Percentiles rank a stretch among this genome's conserved stretches.
These are phyloP conservation scores for Colletotrichum sp. DNA, from an alignment of 2,329 filamentous ascomycete genomes.

Conservation along the genomic window DNA sequence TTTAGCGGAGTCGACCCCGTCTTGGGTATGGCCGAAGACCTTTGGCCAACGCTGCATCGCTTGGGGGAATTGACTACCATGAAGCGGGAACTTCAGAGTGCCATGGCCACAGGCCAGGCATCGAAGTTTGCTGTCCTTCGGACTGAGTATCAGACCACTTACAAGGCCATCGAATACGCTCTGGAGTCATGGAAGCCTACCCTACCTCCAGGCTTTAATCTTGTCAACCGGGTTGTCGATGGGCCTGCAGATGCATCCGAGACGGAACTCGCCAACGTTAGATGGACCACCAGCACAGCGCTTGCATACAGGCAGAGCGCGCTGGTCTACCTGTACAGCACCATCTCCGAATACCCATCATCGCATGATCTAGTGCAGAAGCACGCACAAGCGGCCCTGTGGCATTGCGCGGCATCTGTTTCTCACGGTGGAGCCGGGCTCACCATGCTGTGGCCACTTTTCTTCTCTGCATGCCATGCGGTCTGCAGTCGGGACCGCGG, in stretches of 20 bases:
- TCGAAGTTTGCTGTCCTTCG: conserved; percentile 11
- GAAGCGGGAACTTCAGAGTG: conserved; percentile 9
- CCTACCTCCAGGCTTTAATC: conserved; percentile 11
- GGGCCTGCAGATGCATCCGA: conserved; percentile 14
- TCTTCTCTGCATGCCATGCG: conserved; percentile 19
- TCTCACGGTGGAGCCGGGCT: conserved; percentile 16
- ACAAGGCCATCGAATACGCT: conserved; percentile 4
- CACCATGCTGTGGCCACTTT: conserved; percentile 19
- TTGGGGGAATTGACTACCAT: conserved; percentile 4
- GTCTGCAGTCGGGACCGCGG: conserved; percentile 20
- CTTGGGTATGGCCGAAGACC: conserved; percentile 12
- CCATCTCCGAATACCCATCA: conserved; percentile 10
- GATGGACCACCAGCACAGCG: conserved; percentile 18
- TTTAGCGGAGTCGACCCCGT: neutral
- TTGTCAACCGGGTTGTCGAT: conserved; percentile 22
- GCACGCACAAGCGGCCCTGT: conserved; percentile 18
- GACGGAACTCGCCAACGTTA: conserved; percentile 13
- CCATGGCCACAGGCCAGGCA: neutral
- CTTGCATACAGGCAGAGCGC: conserved; percentile 20
- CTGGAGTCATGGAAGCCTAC: conserved; percentile 11
- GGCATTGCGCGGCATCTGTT: conserved; percentile 20
- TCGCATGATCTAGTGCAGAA: conserved; percentile 17
- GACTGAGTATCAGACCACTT: conserved; percentile 13
- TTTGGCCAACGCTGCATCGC: conserved; percentile 16
- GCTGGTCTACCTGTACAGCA: conserved; percentile 14